Conservation (phyloP, 2,329 filamentous ascomycete species). For the Pseudogymnoascus sp. region DNA sequence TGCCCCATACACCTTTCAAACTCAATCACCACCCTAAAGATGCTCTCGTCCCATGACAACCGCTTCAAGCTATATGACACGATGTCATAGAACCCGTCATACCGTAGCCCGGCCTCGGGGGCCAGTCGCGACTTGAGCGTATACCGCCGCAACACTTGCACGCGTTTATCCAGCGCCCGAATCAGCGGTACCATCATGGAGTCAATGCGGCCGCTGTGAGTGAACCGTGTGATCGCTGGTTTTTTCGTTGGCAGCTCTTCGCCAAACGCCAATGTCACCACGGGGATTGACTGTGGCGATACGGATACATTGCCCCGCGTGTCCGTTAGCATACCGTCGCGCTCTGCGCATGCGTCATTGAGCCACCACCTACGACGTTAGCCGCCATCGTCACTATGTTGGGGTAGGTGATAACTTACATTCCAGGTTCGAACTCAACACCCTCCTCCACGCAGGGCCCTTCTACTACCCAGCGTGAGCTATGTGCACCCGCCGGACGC, state of each 20-base stretch:
- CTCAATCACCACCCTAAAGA: slow-evolving; percentile 27
- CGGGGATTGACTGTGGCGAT: slow-evolving; percentile 35
- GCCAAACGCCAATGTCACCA: slow-evolving; percentile 44
- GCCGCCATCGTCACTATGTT: slow-evolving; percentile 8
- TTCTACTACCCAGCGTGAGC: slow-evolving; percentile 10
- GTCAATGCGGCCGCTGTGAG: slow-evolving; percentile 34
- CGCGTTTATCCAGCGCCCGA: slow-evolving; percentile 39
- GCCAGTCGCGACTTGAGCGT: slow-evolving; percentile 43
- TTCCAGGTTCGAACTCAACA: slow-evolving; percentile 34
- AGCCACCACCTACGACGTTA: slow-evolving; percentile 45
- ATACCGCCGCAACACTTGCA: slow-evolving; percentile 46
- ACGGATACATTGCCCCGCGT: slow-evolving; percentile 38
- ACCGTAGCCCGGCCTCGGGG: slow-evolving; percentile 44
- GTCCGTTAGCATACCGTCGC: slow-evolving; percentile 45
- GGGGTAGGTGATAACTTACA: slow-evolving; percentile 32
- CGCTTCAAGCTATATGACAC: background rate
- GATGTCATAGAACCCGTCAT: slow-evolving; percentile 46
- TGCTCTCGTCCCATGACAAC: background rate
- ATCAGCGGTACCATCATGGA: slow-evolving; percentile 44
- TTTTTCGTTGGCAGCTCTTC: slow-evolving; percentile 36
- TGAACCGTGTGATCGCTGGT: slow-evolving; percentile 34
- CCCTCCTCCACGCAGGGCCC: slow-evolving; percentile 5
- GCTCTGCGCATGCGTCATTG: slow-evolving; percentile 45
- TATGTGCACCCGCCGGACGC: background rate
- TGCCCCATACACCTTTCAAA: slow-evolving; percentile 39